Evolutionary conservation across 2,329 filamentous ascomycete species (phyloP), one percentile per base, ranked within the genome.

Genomic region (Pseudogymnoascus sp.): DNA sequence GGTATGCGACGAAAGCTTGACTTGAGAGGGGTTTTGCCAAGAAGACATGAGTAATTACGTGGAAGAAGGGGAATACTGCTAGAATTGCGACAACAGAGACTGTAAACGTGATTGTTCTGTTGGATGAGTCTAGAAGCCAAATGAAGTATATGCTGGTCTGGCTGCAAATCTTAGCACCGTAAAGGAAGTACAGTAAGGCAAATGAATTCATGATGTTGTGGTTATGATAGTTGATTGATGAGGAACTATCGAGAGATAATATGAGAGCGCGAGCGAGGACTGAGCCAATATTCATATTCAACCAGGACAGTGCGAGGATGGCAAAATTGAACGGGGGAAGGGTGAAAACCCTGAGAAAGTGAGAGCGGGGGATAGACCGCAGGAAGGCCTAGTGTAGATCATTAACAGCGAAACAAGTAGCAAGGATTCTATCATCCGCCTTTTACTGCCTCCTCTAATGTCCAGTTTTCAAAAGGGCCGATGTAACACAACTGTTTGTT

Each of bases 111-210:
- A 63, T 63, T 24, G 61, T 35, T 33, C 33, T 26, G 15, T 21
- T 35, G 24, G 61, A 60, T 31, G 58, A 44, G 44, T 60, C 58
- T 5, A 58, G 17, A 21, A 63, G 61, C 61, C 58, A 63, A 33
- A 63, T 61, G 11, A 63, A 60, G 31, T 58, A 63, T 5, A 58
- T 63, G 59, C 40, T 58, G n/a, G 58, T 44, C 44, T 63, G 61
- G 36, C 26, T 58, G 24, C 40, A 29, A 29, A 63, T 10, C 31
- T 63, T 63, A 2, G 61, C 61, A 57, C 36, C 44, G 31, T 60
- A 63, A 41, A 61, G 26, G 21, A 61, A n/a, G 41, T 61, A 63
- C 13, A 61, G 31, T 36, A 63, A 62, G 11, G 50, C 44, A 13
- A 62, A 62, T 60, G 50, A 5, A 59, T 62, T 41, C 54, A 62